Evolutionary conservation across 1,284 basidiomycete species (phyloP).

Genomic region (Cutaneotrichosporon sp.): DNA sequence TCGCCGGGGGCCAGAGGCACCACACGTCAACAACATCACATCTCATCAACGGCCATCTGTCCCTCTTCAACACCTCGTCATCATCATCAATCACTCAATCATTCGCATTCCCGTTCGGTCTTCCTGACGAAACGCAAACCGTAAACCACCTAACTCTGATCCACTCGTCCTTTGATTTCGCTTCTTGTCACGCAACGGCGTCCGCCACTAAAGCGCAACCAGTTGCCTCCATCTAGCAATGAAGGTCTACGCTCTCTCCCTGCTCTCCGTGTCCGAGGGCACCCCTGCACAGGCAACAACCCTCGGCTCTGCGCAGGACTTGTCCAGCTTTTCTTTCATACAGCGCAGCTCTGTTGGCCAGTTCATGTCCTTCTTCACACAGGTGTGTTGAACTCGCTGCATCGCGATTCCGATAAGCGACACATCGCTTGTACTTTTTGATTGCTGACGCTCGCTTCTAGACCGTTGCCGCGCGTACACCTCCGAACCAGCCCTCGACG

Average conservation of each 20-base stretch:
- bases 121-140: too few species aligned
- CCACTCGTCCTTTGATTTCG: too few species aligned
- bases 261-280: slow-evolving; percentile 46
- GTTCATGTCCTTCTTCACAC: slow-evolving; percentile 83
- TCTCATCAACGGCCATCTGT: too few species aligned
- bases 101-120: too few species aligned
- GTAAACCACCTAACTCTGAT: too few species aligned
- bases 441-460: slow-evolving; percentile 25
- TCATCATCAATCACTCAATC: too few species aligned
- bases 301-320: slow-evolving; percentile 71
- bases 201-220: background rate
- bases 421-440: too few species aligned
- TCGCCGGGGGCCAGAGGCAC: too few species aligned
- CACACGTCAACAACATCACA: too few species aligned
- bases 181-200: too few species aligned
- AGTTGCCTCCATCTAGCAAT: slow-evolving; percentile 26
- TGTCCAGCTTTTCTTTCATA: slow-evolving; percentile 91
- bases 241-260: slow-evolving; percentile 54
- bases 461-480: slow-evolving; percentile 88
- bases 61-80: too few species aligned
- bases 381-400: slow-evolving; percentile 61
- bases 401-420: too few species aligned
- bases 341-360: slow-evolving; percentile 93
- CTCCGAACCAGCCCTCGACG: slow-evolving; percentile 79
- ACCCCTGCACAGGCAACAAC: slow-evolving; percentile 53